These are phyloP conservation scores for Nepenthes gracilis DNA, from an alignment of 148 eudicot species.

Conservation along the genomic window DNA sequence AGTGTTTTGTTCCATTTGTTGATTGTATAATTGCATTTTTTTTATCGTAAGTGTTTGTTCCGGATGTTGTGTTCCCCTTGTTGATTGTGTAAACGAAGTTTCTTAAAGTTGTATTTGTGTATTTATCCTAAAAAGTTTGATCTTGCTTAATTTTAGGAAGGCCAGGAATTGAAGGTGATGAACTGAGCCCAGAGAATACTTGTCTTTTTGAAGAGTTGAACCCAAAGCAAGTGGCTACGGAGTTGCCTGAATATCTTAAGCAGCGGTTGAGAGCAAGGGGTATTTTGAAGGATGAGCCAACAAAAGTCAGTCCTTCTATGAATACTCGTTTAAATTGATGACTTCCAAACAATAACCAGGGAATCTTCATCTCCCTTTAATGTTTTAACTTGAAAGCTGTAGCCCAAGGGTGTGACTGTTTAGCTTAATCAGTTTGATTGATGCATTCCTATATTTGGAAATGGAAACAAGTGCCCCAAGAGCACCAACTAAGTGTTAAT, in stretches of 20 bases:
- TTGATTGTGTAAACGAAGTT: too few species aligned
- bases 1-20: not conserved
- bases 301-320: constrained; percentile 14
- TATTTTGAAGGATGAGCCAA: constrained; percentile 50
- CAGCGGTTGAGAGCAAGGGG: constrained; percentile 84
- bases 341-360: not conserved
- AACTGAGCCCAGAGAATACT: constrained; percentile 21
- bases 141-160: constrained; percentile 17
- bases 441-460: too few species aligned
- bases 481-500: too few species aligned
- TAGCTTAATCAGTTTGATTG: too few species aligned
- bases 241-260: constrained; percentile 83
- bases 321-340: constrained; percentile 33
- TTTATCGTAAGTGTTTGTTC: too few species aligned
- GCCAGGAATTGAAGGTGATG: constrained; percentile 26
- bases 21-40: too few species aligned
- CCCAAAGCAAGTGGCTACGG: constrained; percentile 32
- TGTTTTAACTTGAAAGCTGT: too few species aligned
- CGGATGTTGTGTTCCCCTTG: too few species aligned
- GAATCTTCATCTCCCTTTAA: not conserved
- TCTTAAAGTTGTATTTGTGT: constrained; percentile 1
- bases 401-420: too few species aligned
- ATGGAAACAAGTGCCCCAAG: too few species aligned
- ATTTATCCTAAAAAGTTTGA: constrained; percentile 6
- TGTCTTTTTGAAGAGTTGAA: constrained; percentile 27